These are phyloP conservation scores for Pestalotiopsis sp. DNA, from an alignment of 2,329 filamentous ascomycete species.

Conservation along the genomic window DNA sequence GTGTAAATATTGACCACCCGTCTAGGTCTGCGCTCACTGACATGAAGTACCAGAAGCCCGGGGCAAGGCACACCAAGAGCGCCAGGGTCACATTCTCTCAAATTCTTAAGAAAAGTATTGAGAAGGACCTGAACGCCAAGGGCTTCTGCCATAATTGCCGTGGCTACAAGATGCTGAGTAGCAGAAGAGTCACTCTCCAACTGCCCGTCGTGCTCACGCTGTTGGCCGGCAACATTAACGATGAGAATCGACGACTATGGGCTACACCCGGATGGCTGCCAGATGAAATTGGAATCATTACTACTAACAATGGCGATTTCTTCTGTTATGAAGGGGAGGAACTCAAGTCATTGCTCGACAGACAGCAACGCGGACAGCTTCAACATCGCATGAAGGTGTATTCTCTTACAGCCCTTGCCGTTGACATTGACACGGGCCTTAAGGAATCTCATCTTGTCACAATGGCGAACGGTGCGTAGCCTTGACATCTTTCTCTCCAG, in stretches of 20 bases:
- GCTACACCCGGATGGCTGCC: slow-evolving; percentile 88
- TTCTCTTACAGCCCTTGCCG: slow-evolving; percentile 85
- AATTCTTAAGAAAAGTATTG: slow-evolving; percentile 88
- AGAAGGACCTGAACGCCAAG: slow-evolving; percentile 83
- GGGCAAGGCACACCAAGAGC: slow-evolving; percentile 50
- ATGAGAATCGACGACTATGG: slow-evolving; percentile 82
- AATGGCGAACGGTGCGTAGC: slow-evolving; percentile 75
- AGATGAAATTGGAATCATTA: slow-evolving; percentile 90
- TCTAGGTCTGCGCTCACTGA: slow-evolving; percentile 19
- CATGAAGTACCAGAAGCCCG: slow-evolving; percentile 42
- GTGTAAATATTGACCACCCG: slow-evolving; percentile 16
- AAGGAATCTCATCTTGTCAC: slow-evolving; percentile 91
- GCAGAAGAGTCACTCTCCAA: slow-evolving; percentile 79
- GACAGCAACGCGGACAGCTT: slow-evolving; percentile 73
- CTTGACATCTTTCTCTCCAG: neutral
- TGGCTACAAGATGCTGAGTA: slow-evolving; percentile 85
- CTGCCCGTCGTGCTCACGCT: slow-evolving; percentile 87
- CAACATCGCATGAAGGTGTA: slow-evolving; percentile 85
- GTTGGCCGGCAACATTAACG: slow-evolving; percentile 75
- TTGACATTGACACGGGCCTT: slow-evolving; percentile 84
- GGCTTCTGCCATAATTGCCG: slow-evolving; percentile 94
- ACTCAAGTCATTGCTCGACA: slow-evolving; percentile 50
- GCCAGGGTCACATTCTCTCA: slow-evolving; percentile 77
- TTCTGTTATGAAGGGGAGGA: slow-evolving; percentile 95
- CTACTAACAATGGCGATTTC: slow-evolving; percentile 88